phyloP scores from a whole-genome alignment of 495 filamentous ascomycete genomes.

The Trichoderma gamsii region DNA sequence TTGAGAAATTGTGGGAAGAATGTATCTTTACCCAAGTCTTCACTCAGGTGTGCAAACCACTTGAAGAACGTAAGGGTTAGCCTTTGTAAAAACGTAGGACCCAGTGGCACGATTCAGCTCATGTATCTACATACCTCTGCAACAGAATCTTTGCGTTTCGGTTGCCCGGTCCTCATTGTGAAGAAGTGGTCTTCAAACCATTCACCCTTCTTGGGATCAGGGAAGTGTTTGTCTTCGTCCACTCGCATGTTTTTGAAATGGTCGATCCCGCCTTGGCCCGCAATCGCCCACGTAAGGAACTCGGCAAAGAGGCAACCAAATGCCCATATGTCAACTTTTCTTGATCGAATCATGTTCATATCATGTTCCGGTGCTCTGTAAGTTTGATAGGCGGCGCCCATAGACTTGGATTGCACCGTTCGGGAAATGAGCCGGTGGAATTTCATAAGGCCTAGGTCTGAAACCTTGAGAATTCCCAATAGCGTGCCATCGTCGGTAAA shows the following conservation, averaged over 20 bases:
- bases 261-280: not conserved
- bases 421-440: not conserved
- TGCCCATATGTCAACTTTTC: not conserved
- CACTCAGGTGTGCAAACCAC: not conserved
- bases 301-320: not conserved
- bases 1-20: not conserved
- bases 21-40: not conserved
- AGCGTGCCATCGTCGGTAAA: not conserved
- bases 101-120: too few species aligned
- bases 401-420: not conserved
- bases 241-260: not conserved
- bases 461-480: not conserved
- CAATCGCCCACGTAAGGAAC: not conserved
- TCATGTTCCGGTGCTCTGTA: not conserved
- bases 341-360: not conserved
- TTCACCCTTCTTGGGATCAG: not conserved
- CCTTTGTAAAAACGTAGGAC: too few species aligned
- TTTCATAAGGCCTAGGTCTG: not conserved
- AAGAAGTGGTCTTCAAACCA: conserved; percentile 5
- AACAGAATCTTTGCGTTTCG: not conserved
- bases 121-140: not conserved
- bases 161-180: not conserved
- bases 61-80: not conserved
- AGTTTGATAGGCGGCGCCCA: not conserved
- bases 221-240: not conserved